Evolutionary conservation across 2,329 filamentous ascomycete genomes (phyloP).

Genomic region (Trichoderma sp.): DNA sequence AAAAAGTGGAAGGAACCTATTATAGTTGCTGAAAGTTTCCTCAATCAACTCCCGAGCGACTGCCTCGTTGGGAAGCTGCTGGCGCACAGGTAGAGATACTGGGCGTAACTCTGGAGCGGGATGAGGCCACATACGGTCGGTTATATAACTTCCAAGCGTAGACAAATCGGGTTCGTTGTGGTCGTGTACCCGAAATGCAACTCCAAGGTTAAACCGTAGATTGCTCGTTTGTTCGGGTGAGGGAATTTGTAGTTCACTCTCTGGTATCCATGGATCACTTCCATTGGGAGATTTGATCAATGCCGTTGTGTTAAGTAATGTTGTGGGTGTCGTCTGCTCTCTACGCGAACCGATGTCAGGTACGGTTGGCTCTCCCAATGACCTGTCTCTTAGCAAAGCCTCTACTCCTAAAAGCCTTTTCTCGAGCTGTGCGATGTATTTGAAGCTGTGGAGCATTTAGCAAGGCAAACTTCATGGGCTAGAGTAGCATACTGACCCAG

Average conservation of each 20-base stretch:
- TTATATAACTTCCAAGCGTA: not conserved
- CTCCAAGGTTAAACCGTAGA: not conserved
- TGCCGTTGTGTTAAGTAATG: not conserved
- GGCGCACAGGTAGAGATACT: not conserved
- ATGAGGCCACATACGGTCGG: not conserved
- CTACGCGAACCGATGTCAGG: not conserved
- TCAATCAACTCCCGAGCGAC: not conserved
- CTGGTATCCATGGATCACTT: not conserved
- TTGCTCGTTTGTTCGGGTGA: not conserved
- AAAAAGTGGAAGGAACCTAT: slow-evolving; percentile 2
- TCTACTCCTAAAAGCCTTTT: not conserved
- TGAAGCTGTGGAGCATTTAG: not conserved
- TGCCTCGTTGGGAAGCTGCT: not conserved
- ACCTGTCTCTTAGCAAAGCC: not conserved
- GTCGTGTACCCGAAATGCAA: not conserved
- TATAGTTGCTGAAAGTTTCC: slow-evolving; percentile 4
- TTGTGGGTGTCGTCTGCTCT: not conserved
- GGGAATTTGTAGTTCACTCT: not conserved
- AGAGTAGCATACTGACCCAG: slow-evolving; percentile 1
- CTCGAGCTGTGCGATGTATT: slow-evolving; percentile 9
- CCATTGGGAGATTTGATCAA: not conserved
- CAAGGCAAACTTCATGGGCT: not conserved
- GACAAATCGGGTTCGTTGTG: not conserved
- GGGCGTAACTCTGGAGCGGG: not conserved
- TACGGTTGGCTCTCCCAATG: not conserved